Conservation (phyloP, 1,139 yeast species). For the Eremothecium coryli region DNA sequence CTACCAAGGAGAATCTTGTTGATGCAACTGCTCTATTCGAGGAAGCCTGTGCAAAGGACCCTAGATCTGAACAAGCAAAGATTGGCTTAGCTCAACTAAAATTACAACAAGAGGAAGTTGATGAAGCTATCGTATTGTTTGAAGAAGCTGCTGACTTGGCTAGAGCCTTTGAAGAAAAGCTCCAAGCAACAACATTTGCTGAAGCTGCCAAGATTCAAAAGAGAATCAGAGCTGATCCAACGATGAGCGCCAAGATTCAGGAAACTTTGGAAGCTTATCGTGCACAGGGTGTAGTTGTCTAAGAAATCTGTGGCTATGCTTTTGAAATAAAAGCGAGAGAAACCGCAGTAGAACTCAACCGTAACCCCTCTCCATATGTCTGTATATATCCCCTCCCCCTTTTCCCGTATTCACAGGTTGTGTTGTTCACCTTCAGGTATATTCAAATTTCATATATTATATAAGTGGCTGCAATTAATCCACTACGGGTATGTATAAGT, state of each 20-base stretch:
- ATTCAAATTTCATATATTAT: too few species aligned
- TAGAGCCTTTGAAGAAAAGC: constrained; percentile 77
- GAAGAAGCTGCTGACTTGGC: constrained; percentile 77
- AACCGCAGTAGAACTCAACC: too few species aligned
- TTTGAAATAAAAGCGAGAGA: constrained; percentile 1
- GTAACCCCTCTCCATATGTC: constrained; percentile 7
- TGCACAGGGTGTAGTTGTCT: constrained; percentile 18
- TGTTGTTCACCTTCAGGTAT: too few species aligned
- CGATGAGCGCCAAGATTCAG: constrained; percentile 39
- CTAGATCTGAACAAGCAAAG: constrained; percentile 81
- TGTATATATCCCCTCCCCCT: constrained; percentile 3
- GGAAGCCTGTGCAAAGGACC: constrained; percentile 75
- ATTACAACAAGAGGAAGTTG: constrained; percentile 72
- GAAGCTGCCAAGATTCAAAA: constrained; percentile 84
- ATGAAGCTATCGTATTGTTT: constrained; percentile 72
- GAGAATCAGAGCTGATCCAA: constrained; percentile 59
- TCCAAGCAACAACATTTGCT: constrained; percentile 85
- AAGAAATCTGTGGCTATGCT: too few species aligned
- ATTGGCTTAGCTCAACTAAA: constrained; percentile 85
- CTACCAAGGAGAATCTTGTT: constrained; percentile 41
- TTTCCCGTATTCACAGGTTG: too few species aligned
- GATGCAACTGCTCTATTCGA: constrained; percentile 62
- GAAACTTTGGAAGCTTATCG: constrained; percentile 34
- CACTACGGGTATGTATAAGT: too few species aligned
- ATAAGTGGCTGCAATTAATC: too few species aligned